These are phyloP conservation scores for Papiliotrema terrestris DNA, from an alignment of 1,284 basidiomycete genomes.

Conservation along the genomic window DNA sequence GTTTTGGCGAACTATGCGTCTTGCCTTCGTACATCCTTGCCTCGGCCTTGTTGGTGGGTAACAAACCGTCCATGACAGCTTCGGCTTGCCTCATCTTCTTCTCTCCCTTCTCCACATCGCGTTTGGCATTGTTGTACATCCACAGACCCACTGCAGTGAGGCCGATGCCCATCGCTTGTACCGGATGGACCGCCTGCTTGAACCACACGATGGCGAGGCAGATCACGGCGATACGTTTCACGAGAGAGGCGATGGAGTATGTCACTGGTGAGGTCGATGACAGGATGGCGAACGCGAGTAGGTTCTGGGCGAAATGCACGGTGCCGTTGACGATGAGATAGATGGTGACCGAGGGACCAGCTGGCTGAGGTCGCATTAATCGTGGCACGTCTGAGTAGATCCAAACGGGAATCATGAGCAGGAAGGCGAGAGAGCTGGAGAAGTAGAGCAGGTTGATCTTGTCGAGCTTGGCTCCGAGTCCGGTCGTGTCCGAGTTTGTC, in stretches of 20 bases:
- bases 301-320: conserved; percentile 94
- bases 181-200: conserved; percentile 73
- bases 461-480: conserved; percentile 64
- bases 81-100: conserved; percentile 80
- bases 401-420: conserved; percentile 94
- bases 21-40: conserved; percentile 6
- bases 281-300: conserved; percentile 94
- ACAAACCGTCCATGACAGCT: conserved; percentile 60
- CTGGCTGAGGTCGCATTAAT: conserved; percentile 13
- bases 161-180: conserved; percentile 82
- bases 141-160: conserved; percentile 88
- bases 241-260: conserved; percentile 94
- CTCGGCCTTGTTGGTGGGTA: conserved; percentile 40
- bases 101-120: conserved; percentile 89
- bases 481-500: conserved; percentile 40
- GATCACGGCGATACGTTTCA: conserved; percentile 98
- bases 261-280: conserved; percentile 96
- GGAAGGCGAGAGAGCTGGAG: conserved; percentile 88
- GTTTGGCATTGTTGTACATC: conserved; percentile 94
- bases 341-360: conserved; percentile 50
- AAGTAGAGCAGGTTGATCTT: conserved; percentile 96
- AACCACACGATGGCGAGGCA: conserved; percentile 98
- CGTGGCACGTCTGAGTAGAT: conserved; percentile 69
- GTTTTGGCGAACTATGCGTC: conserved; percentile 33
- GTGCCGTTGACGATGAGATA: conserved; percentile 89